phyloP scores from a whole-genome alignment of 257 asterid genomes.

The Solanum ossicruentum region DNA sequence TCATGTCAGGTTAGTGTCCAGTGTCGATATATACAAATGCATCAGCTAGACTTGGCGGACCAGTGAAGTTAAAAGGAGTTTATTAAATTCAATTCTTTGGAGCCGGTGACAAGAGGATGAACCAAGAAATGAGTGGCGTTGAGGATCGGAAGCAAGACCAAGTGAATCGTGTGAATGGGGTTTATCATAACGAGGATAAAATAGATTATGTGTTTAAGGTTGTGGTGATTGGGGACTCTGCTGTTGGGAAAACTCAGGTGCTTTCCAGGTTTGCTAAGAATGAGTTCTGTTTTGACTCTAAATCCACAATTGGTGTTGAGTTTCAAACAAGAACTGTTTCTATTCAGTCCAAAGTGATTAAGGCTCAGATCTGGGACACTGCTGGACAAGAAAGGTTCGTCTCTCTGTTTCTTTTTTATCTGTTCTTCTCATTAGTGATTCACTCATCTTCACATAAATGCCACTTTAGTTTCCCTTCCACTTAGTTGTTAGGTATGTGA shows the following conservation, averaged over 20 bases:
- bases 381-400: conserved; percentile 76
- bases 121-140: conserved; percentile 29
- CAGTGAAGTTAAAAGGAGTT: neutral
- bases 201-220: conserved; percentile 66
- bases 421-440: neutral
- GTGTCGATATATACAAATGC: neutral
- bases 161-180: neutral
- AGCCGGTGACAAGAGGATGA: conserved; percentile 9
- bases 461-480: neutral
- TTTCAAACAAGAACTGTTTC: conserved; percentile 55
- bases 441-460: neutral
- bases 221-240: conserved; percentile 80
- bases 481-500: neutral
- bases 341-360: conserved; percentile 48
- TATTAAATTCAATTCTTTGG: too few relatives aligned
- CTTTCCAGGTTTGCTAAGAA: conserved; percentile 65
- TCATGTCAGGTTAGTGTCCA: neutral
- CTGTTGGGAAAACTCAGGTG: conserved; percentile 73
- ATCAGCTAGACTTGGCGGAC: neutral
- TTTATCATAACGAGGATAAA: conserved; percentile 11
- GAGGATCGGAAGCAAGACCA: neutral
- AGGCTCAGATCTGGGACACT: conserved; percentile 95
- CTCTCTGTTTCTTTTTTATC: neutral
- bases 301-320: conserved; percentile 78
- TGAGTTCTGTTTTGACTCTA: conserved; percentile 58